Conservation (phyloP, 306 rosid species). For the Prunus padus region DNA sequence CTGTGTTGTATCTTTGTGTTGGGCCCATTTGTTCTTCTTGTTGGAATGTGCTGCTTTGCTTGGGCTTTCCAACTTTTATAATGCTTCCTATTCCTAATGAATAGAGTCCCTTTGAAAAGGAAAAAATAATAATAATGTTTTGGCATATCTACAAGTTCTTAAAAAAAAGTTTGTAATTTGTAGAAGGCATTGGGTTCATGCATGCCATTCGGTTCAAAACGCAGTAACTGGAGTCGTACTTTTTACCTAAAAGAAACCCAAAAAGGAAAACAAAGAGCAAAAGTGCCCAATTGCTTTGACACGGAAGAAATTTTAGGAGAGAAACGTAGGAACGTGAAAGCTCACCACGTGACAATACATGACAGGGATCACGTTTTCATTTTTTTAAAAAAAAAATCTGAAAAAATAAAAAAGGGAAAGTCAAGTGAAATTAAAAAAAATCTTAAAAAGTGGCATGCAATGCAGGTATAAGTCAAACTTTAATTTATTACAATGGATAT, state of each 20-base stretch:
- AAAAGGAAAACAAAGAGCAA: not conserved
- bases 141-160: too few relatives aligned
- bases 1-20: too few relatives aligned
- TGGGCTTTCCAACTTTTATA: too few relatives aligned
- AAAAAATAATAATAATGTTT: too few relatives aligned
- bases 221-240: not conserved
- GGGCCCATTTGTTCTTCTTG: too few relatives aligned
- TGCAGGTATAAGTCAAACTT: not conserved
- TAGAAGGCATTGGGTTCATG: too few relatives aligned
- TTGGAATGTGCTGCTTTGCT: too few relatives aligned
- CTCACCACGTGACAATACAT: not conserved
- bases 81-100: too few relatives aligned
- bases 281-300: not conserved
- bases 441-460: too few relatives aligned
- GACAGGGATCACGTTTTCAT: not conserved
- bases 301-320: too few relatives aligned
- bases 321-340: not conserved
- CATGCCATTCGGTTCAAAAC: not conserved
- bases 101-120: too few relatives aligned
- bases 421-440: not conserved
- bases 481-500: not conserved
- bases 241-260: not conserved
- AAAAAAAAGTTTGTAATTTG: too few relatives aligned
- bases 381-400: not conserved
- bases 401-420: not conserved